Base-by-base conservation (phyloP, 1,139 yeast species). In the Geotrichum klebahnii region DNA sequence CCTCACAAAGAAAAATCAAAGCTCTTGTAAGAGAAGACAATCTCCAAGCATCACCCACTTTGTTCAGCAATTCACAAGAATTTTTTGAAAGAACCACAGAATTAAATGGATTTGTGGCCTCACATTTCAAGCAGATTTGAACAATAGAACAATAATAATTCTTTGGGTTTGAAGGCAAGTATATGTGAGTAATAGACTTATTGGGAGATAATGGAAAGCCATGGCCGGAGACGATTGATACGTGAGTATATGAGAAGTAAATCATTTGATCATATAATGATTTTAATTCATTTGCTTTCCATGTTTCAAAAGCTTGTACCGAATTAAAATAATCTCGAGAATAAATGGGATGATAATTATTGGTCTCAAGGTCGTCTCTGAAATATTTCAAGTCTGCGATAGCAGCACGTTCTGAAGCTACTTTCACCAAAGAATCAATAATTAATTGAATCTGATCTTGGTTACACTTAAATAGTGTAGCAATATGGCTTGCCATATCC, bases 41-140 rank as follows among this genome's bases (percentile, higher is more conserved):
- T 54, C 85, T 69, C 95, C 95, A 85, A 44, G 79, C 70, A 44
- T 70, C 73, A 5, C 81, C 71, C 51, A 80, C 77, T 17, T 72
- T 67, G 8, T 63, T 67, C 10, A 80, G 61, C 22, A 81, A 66
- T 48, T 69, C 74, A 24, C 63, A 59, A 2, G 76, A 70, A 24
- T 71, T 66, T 61, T 78, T 74, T 42, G 71, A 59, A 46, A 66
- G 53, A 9, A 66, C 51, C 31, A 64, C 55, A 6, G 45, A 10
- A 20, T 58, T 36, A 40, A 59, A 59, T 51, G 69, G 66, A 36
- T 61, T 45, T 28, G 53, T 50, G 22, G 57, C 53, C 42, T 60
- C 74, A 58, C 66, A 63, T 55, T 57, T 72, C 57, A 48, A 71
- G 61, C 54, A 64, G 43, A 63, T 49, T 44, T 58, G 54, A 22